phyloP scores from a whole-genome alignment of 1,139 yeast species.

The Nakaseomyces delphensis region DNA sequence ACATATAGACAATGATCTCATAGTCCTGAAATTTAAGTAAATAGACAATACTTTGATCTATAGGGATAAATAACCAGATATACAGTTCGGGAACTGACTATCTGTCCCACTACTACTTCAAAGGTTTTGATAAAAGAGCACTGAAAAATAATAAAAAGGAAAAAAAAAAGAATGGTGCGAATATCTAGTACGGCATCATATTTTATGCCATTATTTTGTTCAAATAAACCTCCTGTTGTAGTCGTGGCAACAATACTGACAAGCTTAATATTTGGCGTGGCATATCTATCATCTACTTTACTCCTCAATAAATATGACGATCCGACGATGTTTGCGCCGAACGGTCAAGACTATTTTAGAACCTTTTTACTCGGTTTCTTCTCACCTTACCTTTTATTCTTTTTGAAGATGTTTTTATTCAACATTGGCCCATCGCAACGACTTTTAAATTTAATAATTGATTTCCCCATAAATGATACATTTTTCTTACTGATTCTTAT shows the following conservation, averaged over 20 bases:
- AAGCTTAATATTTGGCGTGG: slow-evolving; percentile 13
- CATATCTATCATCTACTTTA: slow-evolving; percentile 20
- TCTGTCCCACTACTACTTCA: not conserved
- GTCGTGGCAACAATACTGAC: slow-evolving; percentile 15
- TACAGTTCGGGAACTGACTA: no score
- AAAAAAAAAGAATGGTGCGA: slow-evolving; percentile 22
- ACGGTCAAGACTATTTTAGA: slow-evolving; percentile 32
- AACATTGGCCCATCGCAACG: slow-evolving; percentile 15
- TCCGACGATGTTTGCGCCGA: slow-evolving; percentile 28
- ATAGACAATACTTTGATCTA: no score
- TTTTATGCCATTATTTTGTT: slow-evolving; percentile 31
- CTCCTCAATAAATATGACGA: slow-evolving; percentile 24
- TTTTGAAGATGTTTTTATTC: slow-evolving; percentile 24
- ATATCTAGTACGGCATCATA: slow-evolving; percentile 26
- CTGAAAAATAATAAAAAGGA: not conserved
- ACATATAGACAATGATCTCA: no score
- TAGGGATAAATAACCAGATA: no score
- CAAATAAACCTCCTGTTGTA: slow-evolving; percentile 23
- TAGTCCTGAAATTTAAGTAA: no score
- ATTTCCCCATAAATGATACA: slow-evolving; percentile 29
- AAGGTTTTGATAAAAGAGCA: not conserved
- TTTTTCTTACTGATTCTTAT: slow-evolving; percentile 27
- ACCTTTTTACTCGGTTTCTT: slow-evolving; percentile 29
- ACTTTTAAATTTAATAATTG: slow-evolving; percentile 22
- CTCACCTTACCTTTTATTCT: slow-evolving; percentile 29